phyloP scores from a whole-genome alignment of 805 yeast genomes.

The Spathaspora passalidarum region DNA sequence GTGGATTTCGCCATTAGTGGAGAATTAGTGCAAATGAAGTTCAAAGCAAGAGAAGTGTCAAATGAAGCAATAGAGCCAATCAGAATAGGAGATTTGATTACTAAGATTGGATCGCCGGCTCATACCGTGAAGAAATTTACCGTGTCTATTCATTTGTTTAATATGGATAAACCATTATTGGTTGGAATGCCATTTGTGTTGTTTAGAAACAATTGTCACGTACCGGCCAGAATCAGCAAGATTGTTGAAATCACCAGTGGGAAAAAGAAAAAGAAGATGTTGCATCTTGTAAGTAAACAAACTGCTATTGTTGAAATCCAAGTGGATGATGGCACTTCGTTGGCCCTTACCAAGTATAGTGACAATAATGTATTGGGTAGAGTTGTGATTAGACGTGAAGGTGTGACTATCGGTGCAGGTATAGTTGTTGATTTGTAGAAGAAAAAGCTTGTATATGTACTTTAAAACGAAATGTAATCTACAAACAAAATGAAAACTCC shows the following conservation, averaged over 20 bases:
- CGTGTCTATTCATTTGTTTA: constrained; percentile 31
- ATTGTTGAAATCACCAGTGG: constrained; percentile 30
- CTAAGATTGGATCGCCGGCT: constrained; percentile 22
- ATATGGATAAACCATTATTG: constrained; percentile 63
- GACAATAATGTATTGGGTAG: constrained; percentile 58
- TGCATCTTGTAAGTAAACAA: constrained; percentile 59
- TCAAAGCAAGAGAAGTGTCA: constrained; percentile 44
- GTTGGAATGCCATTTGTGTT: constrained; percentile 77
- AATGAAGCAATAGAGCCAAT: constrained; percentile 54
- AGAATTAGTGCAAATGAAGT: constrained; percentile 48
- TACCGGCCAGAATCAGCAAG: constrained; percentile 62
- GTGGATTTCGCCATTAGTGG: constrained; percentile 61
- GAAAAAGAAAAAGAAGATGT: constrained; percentile 35
- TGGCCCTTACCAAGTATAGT: constrained; percentile 51
- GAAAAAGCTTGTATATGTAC: constrained; percentile 1
- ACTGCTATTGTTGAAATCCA: constrained; percentile 57
- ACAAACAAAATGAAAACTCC: constrained; percentile 34
- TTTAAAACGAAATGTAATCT: constrained; percentile 28
- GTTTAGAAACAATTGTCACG: constrained; percentile 71
- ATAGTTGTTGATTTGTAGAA: constrained; percentile 25
- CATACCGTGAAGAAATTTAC: constrained; percentile 25
- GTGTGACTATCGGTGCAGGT: constrained; percentile 69
- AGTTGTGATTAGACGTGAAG: constrained; percentile 67
- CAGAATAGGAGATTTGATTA: constrained; percentile 55
- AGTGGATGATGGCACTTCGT: constrained; percentile 41